Conservation (phyloP, 345 rosid genomes). For the Arabidopsis arenosa region DNA sequence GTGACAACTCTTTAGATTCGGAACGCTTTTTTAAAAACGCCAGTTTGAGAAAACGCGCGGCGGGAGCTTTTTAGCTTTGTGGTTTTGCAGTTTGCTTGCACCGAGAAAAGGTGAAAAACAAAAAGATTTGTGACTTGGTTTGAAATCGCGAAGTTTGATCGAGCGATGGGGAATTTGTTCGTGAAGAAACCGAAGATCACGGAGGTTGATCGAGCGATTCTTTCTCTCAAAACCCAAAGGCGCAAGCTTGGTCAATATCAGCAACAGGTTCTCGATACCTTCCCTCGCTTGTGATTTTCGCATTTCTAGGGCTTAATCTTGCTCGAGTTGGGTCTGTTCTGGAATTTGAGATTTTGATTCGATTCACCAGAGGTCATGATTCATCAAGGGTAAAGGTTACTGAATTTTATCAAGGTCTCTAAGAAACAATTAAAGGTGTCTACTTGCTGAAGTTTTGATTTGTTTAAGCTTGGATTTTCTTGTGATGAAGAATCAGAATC, state of each 20-base stretch:
- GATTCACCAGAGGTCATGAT: not conserved
- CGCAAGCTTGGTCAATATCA: slow-evolving; percentile 94
- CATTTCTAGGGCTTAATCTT: slow-evolving; percentile 23
- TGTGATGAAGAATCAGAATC: slow-evolving; percentile 5
- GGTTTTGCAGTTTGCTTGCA: slow-evolving; percentile 3
- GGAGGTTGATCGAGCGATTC: slow-evolving; percentile 90
- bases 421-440: not conserved
- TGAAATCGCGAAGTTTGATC: slow-evolving; percentile 33
- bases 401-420: not conserved
- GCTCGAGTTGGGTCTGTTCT: not conserved
- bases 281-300: not conserved
- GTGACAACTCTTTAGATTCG: not conserved
- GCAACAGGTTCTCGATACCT: slow-evolving; percentile 64
- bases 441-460: slow-evolving; percentile 7
- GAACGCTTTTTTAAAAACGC: slow-evolving; percentile 40
- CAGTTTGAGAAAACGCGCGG: slow-evolving; percentile 33
- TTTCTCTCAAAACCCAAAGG: slow-evolving; percentile 92
- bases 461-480: not conserved
- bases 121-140: slow-evolving; percentile 24
- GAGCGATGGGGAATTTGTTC: slow-evolving; percentile 85
- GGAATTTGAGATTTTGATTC: slow-evolving; percentile 33
- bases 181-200: slow-evolving; percentile 97
- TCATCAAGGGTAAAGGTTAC: not conserved
- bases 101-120: not conserved
- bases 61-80: not conserved